Evolutionary conservation across 106 monocot species (phyloP).

Genomic region (Triglochin maritima): DNA sequence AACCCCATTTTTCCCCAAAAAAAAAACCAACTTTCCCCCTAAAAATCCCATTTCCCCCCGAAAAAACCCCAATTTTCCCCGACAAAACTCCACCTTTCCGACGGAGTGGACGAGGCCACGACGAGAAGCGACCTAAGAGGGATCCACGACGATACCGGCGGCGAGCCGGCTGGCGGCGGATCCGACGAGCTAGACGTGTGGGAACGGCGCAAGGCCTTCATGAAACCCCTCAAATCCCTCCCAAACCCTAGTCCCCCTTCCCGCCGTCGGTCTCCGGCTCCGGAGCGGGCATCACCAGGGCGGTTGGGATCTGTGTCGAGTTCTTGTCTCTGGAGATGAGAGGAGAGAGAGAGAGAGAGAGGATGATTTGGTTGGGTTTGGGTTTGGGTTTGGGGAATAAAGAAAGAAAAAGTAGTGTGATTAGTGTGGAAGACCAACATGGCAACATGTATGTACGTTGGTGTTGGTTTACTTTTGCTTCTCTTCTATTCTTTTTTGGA

Average conservation of each 20-base stretch:
- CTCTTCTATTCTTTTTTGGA: too few relatives aligned
- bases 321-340: too few relatives aligned
- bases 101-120: constrained; percentile 22
- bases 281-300: too few relatives aligned
- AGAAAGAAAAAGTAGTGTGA: too few relatives aligned
- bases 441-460: too few relatives aligned
- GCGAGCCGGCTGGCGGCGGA: constrained; percentile 7
- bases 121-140: constrained; percentile 33
- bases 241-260: neutral
- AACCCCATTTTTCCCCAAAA: neutral
- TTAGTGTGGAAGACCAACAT: too few relatives aligned
- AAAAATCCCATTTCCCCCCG: neutral
- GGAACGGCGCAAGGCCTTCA: constrained; percentile 31
- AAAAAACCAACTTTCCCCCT: neutral
- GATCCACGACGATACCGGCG: constrained; percentile 22
- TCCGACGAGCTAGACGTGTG: constrained; percentile 6
- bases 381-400: too few relatives aligned
- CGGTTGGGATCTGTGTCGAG: too few relatives aligned
- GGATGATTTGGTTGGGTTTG: too few relatives aligned
- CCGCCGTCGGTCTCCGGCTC: too few relatives aligned
- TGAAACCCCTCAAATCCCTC: neutral
- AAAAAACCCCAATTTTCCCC: neutral
- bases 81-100: constrained; percentile 29
- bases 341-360: too few relatives aligned
- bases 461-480: too few relatives aligned